Evolutionary conservation across 192 early-diverging fungal genomes (phyloP).

Genomic region (Allomyces javanicus): DNA sequence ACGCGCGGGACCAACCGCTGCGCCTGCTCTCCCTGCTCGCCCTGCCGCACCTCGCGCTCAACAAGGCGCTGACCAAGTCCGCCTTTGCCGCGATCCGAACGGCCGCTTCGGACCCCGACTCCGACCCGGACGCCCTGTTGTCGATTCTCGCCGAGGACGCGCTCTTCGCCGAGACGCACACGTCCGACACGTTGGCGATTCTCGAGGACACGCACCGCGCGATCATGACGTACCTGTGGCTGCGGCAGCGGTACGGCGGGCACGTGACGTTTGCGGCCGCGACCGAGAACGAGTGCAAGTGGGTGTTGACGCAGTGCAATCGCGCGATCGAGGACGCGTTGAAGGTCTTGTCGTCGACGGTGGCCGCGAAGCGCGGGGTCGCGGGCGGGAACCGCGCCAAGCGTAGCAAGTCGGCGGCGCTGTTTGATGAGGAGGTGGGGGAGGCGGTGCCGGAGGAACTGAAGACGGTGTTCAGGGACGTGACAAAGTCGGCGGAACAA

Average conservation of each 20-base stretch:
- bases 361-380: background rate
- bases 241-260: conserved; percentile 24
- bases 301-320: conserved; percentile 1
- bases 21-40: too few species aligned
- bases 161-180: too few species aligned
- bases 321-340: conserved; percentile 35
- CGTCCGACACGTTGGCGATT: conserved; percentile 7
- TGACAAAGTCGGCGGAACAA: too few species aligned
- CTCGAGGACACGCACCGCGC: conserved; percentile 57
- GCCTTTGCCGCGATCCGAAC: conserved; percentile 14
- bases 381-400: background rate
- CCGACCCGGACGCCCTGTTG: too few species aligned
- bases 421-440: conserved; percentile 9
- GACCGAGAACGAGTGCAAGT: background rate
- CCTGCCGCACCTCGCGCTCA: background rate
- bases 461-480: too few species aligned
- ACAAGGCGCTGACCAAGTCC: conserved; percentile 5
- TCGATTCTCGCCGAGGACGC: too few species aligned
- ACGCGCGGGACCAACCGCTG: background rate
- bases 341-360: conserved; percentile 15
- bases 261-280: background rate
- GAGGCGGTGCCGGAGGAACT: conserved; percentile 20
- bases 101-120: too few species aligned
- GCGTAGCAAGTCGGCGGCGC: background rate
- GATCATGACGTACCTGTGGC: conserved; percentile 77